Evolutionary conservation across 495 filamentous ascomycete genomes (phyloP).

Genomic region (Talaromyces thailandensis): DNA sequence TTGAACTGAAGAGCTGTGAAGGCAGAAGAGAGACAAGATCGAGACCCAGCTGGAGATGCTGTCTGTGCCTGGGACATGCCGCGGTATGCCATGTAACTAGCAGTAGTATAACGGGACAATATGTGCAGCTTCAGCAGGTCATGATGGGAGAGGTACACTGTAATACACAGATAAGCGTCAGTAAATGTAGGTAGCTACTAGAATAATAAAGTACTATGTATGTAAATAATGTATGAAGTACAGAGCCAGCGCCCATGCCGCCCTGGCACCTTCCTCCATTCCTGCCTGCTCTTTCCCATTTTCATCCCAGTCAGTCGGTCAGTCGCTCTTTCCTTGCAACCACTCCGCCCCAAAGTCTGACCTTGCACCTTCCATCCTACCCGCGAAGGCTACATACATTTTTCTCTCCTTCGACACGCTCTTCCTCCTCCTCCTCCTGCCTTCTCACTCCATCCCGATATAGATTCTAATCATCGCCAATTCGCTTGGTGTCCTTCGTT

Average conservation of each 20-base stretch:
- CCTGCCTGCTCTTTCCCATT: conserved; percentile 9
- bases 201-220: not conserved
- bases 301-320: conserved; percentile 10
- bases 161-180: not conserved
- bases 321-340: not conserved
- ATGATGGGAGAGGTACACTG: not conserved
- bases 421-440: no score
- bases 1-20: not conserved
- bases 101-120: not conserved
- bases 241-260: not conserved
- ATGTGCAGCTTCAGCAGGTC: not conserved
- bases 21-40: not conserved
- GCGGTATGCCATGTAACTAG: not conserved
- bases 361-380: not conserved
- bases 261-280: conserved; percentile 3
- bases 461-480: not conserved
- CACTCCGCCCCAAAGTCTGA: not conserved
- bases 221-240: not conserved
- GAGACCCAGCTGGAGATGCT: not conserved
- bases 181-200: not conserved
- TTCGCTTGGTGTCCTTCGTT: conserved; percentile 10
- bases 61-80: no score
- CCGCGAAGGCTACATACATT: conserved; percentile 9
- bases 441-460: not conserved
- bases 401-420: conserved; percentile 11